Evolutionary conservation across 805 yeast species (phyloP), one percentile per base, ranked within the genome.

Genomic region (Zygosaccharomyces rouxii): DNA sequence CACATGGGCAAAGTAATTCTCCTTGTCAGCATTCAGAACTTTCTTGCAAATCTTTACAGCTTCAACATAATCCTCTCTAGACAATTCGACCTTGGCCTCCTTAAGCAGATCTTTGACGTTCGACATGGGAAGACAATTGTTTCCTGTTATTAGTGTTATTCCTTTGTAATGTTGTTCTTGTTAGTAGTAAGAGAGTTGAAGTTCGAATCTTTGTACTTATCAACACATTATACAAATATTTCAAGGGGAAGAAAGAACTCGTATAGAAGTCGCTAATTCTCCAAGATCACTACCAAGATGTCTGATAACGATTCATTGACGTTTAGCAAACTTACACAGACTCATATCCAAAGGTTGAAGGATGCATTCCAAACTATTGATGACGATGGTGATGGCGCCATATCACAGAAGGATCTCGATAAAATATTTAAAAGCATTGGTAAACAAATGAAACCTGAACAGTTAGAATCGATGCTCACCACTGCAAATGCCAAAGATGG

Each of bases 281-380:
- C 21, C 11, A 33, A 10, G 18, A 29, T n/a, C 16, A 42, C 6
- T 11, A 19, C 25, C 21, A 25, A 26, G 14, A 67, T 63, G 60
- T 50, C 64, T 13, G 52, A 53, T 35, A 60, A 65, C 43, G 51
- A 57, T 38, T 63, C 72, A 0, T 60, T 71, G 16, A 66, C 62
- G 43, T 65, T 70, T 52, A 65, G 68, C 40, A 71, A 71, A 51
- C 75, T 88, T 16, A 74, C 83, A 4, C 76, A 79, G 46, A 80
- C 75, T 29, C 88, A 86, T 59, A 79, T 87, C 22, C 71, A 79
- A 13, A 83, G 78, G 54, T 72, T 86, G 48, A 75, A 86, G 48
- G 85, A 86, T 55, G 81, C 94, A 1, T 90, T 89, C 64, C 80
- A 86, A 25, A 65, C 87, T 56, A 79, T 90, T 6, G 97, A 90